Conservation (phyloP, 495 filamentous ascomycete genomes). For the Aspergillus ostianus region DNA sequence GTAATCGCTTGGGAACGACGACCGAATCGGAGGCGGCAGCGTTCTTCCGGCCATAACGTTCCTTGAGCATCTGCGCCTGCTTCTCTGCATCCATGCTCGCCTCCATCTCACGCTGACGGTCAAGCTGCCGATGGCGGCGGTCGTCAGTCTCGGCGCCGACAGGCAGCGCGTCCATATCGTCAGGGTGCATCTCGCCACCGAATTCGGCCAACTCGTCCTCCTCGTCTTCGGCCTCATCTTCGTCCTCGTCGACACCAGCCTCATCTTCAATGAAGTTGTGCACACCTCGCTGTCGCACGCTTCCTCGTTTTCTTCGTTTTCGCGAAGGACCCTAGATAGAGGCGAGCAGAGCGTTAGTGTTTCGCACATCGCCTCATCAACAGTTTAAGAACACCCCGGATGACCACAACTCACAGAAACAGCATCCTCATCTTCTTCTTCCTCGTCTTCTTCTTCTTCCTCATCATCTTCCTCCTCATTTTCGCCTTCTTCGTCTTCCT, state of each 20-base stretch:
- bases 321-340: slow-evolving; percentile 63
- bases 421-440: slow-evolving; percentile 60
- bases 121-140: slow-evolving; percentile 88
- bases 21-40: slow-evolving; percentile 56
- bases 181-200: slow-evolving; percentile 84
- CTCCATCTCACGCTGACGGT: slow-evolving; percentile 82
- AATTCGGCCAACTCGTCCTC: slow-evolving; percentile 79
- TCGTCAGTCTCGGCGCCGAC: slow-evolving; percentile 81
- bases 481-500: slow-evolving; percentile 46
- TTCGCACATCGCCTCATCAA: neutral
- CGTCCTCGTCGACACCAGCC: slow-evolving; percentile 94
- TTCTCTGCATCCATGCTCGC: slow-evolving; percentile 89
- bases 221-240: slow-evolving; percentile 90
- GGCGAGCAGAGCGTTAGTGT: slow-evolving; percentile 6
- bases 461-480: slow-evolving; percentile 25
- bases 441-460: slow-evolving; percentile 48
- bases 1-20: slow-evolving; percentile 77
- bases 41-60: slow-evolving; percentile 73
- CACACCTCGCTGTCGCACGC: slow-evolving; percentile 61
- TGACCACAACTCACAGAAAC: slow-evolving; percentile 44
- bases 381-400: neutral
- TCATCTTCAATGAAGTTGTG: slow-evolving; percentile 92
- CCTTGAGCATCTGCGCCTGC: slow-evolving; percentile 78
- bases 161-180: slow-evolving; percentile 80
- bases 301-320: slow-evolving; percentile 73